Conservation (phyloP, 768 basidiomycete genomes). For the Leucocoprinus sp. region DNA sequence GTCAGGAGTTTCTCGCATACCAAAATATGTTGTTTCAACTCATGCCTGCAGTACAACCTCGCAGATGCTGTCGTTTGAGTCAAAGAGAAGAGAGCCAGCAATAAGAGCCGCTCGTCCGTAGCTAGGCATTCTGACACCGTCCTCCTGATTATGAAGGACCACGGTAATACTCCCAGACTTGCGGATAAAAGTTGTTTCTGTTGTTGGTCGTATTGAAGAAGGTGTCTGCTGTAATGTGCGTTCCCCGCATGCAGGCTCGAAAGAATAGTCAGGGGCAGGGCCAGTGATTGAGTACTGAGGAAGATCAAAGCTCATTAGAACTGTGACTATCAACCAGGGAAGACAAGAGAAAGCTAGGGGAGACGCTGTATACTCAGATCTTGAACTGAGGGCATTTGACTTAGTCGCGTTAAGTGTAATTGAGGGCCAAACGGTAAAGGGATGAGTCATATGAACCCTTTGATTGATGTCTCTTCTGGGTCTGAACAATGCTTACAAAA, state of each 20-base stretch:
- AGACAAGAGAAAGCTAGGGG: background rate
- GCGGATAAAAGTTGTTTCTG: slow-evolving; percentile 35
- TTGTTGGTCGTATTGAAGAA: slow-evolving; percentile 17
- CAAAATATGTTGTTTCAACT: slow-evolving; percentile 1
- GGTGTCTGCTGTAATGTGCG: slow-evolving; percentile 44
- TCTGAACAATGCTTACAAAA: slow-evolving; percentile 4
- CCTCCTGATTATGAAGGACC: slow-evolving; percentile 39
- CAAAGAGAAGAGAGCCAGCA: slow-evolving; percentile 34
- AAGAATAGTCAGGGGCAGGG: slow-evolving; percentile 52
- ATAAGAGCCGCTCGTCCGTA: slow-evolving; percentile 38
- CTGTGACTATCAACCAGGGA: slow-evolving; percentile 7
- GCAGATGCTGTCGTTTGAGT: slow-evolving; percentile 27
- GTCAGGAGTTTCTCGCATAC: background rate
- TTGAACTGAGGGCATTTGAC: slow-evolving; percentile 2
- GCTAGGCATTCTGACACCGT: slow-evolving; percentile 26
- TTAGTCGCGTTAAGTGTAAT: background rate
- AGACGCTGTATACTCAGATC: background rate
- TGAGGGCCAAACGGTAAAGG: background rate
- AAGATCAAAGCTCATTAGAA: slow-evolving; percentile 17
- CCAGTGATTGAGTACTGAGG: slow-evolving; percentile 49
- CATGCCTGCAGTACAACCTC: slow-evolving; percentile 40
- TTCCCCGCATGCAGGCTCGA: slow-evolving; percentile 43
- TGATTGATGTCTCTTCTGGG: slow-evolving; percentile 2
- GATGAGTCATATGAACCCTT: background rate
- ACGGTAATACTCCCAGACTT: slow-evolving; percentile 32